phyloP scores from a whole-genome alignment of 2,329 filamentous ascomycete species.

The Monosporascus ibericus region DNA sequence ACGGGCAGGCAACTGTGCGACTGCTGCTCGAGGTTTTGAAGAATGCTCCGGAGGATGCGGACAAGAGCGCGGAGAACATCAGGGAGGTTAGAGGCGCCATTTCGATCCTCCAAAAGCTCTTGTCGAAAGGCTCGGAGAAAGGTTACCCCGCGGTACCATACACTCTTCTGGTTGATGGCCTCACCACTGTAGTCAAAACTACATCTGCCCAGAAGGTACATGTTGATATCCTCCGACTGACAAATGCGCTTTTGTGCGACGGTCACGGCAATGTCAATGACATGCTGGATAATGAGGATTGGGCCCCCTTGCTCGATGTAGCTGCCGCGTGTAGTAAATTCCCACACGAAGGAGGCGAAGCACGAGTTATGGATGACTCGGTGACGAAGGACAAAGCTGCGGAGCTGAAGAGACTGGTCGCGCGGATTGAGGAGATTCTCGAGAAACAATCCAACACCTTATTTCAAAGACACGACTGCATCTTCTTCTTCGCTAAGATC shows the following conservation, averaged over 20 bases:
- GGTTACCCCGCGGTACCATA: constrained; percentile 56
- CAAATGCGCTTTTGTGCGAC: constrained; percentile 51
- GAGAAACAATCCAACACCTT: constrained; percentile 44
- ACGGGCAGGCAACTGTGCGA: constrained; percentile 62
- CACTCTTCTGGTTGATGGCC: constrained; percentile 50
- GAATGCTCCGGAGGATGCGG: constrained; percentile 37
- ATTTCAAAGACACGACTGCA: constrained; percentile 55
- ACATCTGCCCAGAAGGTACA: constrained; percentile 40
- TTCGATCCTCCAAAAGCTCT: constrained; percentile 55
- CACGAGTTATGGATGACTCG: constrained; percentile 11
- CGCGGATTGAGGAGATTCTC: constrained; percentile 44
- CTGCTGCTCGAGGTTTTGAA: constrained; percentile 58
- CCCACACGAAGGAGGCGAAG: neutral
- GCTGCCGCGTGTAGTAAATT: constrained; percentile 47
- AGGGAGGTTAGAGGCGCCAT: constrained; percentile 58
- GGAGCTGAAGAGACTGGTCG: constrained; percentile 40
- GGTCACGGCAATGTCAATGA: constrained; percentile 46
- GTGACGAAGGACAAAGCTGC: constrained; percentile 14
- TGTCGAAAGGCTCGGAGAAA: constrained; percentile 53
- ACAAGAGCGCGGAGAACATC: constrained; percentile 43
- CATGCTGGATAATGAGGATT: constrained; percentile 59
- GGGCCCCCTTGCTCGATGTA: constrained; percentile 55
- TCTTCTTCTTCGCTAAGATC: constrained; percentile 60
- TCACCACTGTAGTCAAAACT: constrained; percentile 43
- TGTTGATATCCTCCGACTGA: constrained; percentile 41